Base-by-base conservation (phyloP, 2,329 filamentous ascomycete genomes). In the Calonectria pseudoreteaudii region DNA sequence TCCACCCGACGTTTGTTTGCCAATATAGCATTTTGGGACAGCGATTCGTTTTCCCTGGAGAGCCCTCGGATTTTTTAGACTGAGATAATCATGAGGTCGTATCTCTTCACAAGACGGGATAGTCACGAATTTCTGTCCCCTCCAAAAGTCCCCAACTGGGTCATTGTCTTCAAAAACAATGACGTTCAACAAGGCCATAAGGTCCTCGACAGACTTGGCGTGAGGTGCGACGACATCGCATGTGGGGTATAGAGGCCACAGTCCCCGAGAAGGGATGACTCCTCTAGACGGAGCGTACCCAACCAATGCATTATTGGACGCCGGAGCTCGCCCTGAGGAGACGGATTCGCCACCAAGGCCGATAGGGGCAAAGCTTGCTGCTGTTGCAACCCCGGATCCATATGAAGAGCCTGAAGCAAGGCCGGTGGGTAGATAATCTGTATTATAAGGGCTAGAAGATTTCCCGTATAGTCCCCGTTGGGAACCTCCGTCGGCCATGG, bases 401-500 rank as follows among this genome's bases (percentile, higher is more conserved):
- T 91, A 91, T 0, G 90, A 92, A 0, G 90, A 91, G 0, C 90
- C 90, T 0, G 90, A 91, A 0, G 87, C 88, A 77, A 88, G 91
- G 0, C 89, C 90, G 3, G 88, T 89, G 0, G 90, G 85, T 2
- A 90, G 82, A 66, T 89, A 92, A 0, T 87, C 84, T 0, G 79
- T 69, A 66, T 91, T 91, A 76, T 92, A 92, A 0, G 90, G 90
- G 30, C 86, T 89, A 77, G 91, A 89, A 0, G 90, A 88, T 3
- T 90, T 84, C 0, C 90, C 90, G 73, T 90, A 91, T 0, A 89
- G 75, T 0, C 90, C 90, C 10, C 90, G 84, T 72, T 91, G 89
- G 86, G 90, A 90, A 0, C 90, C 90, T 0, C 89, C 90, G 28
- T 87, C 87, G 14, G 90, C 90, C 89, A 91, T 91, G 0, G 90